These are phyloP conservation scores for Teratosphaeria zuluensis DNA, from an alignment of 2,329 filamentous ascomycete species.

Conservation along the genomic window DNA sequence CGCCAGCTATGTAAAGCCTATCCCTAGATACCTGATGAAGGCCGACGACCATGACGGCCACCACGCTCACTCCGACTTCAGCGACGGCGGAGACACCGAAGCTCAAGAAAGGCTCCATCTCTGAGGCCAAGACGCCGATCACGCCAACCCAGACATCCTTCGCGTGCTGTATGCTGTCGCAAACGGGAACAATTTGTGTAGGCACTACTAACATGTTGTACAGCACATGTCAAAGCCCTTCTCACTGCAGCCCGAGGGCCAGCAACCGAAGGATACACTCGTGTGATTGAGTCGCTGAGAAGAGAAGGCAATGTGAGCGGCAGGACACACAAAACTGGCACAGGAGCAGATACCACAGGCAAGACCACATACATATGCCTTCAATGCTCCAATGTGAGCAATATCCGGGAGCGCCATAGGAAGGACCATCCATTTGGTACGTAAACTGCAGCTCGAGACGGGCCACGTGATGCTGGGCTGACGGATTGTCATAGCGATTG, in stretches of 20 bases:
- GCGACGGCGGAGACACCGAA: conserved; percentile 33
- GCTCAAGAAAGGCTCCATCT: conserved; percentile 25
- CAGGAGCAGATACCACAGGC: conserved; percentile 12
- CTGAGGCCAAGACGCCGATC: conserved; percentile 26
- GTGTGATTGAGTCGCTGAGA: conserved; percentile 60
- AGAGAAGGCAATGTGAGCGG: conserved; percentile 59
- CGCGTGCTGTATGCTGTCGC: conserved; percentile 30
- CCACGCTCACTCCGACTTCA: conserved; percentile 31
- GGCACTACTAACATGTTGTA: background rate
- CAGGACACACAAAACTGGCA: conserved; percentile 49
- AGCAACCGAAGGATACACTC: conserved; percentile 62
- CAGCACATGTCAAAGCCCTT: conserved; percentile 64
- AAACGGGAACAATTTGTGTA: background rate
- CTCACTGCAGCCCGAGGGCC: conserved; percentile 58
- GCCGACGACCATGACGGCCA: conserved; percentile 14
- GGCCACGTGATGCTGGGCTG: background rate
- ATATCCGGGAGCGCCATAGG: conserved; percentile 58
- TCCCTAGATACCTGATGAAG: background rate
- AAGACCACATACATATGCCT: conserved; percentile 52
- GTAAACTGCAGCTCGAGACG: conserved; percentile 19
- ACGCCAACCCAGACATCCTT: conserved; percentile 31
- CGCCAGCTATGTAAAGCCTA: background rate
- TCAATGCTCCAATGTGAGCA: conserved; percentile 61
- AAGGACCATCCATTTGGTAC: conserved; percentile 67
- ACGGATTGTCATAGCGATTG: conserved; percentile 49